Evolutionary conservation across 306 rosid genomes (phyloP).

Genomic region (Pterocarpus santalinus): DNA sequence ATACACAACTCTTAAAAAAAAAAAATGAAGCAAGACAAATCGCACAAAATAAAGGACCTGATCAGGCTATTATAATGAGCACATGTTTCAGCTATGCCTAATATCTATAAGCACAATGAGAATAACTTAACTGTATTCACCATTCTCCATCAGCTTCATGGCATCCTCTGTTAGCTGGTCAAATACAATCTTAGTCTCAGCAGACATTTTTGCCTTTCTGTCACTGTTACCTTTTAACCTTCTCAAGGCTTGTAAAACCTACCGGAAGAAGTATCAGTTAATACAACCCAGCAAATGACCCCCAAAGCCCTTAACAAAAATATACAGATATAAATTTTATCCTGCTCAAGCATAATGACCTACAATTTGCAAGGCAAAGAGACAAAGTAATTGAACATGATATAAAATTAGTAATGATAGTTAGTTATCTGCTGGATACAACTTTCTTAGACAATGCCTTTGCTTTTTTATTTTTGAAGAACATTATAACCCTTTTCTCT

Average conservation of each 20-base stretch:
- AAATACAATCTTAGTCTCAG: constrained; percentile 72
- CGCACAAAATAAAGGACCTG: constrained; percentile 27
- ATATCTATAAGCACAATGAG: constrained; percentile 30
- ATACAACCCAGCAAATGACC: constrained; percentile 35
- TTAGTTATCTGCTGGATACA: constrained; percentile 9
- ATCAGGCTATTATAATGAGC: constrained; percentile 29
- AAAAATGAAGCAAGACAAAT: constrained; percentile 21
- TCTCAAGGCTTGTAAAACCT: constrained; percentile 93
- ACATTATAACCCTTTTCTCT: neutral
- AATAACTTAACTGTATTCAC: constrained; percentile 81
- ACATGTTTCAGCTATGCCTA: constrained; percentile 24
- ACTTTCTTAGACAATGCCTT: neutral
- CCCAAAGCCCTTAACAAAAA: constrained; percentile 30
- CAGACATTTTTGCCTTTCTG: constrained; percentile 88
- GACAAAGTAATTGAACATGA: constrained; percentile 19
- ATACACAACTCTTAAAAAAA: constrained; percentile 14
- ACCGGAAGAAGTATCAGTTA: constrained; percentile 47
- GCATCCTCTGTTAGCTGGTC: constrained; percentile 99
- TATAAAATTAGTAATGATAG: constrained; percentile 11
- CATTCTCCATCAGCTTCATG: constrained; percentile 90
- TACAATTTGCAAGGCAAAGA: constrained; percentile 29
- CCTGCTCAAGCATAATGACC: constrained; percentile 2
- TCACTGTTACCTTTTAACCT: constrained; percentile 88
- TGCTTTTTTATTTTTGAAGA: constrained; percentile 23
- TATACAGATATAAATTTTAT: neutral